These are phyloP conservation scores for Phytopythium mirpurense DNA, from an alignment of 352 stramenopile species.

Conservation along the genomic window DNA sequence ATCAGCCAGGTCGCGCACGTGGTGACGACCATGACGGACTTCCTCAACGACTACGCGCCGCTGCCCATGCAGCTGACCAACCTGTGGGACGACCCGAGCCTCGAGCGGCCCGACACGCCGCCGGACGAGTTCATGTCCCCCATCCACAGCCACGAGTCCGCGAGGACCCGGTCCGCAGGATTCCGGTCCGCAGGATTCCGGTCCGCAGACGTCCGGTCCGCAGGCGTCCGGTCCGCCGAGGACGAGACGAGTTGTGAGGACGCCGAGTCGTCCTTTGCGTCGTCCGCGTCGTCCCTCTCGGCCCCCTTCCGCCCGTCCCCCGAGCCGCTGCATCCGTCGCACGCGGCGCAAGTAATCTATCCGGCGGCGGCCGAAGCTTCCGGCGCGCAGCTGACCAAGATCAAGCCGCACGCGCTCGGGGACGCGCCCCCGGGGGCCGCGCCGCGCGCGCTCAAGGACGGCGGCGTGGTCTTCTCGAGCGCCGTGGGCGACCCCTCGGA, in stretches of 20 bases:
- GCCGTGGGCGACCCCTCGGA: constrained; percentile 53
- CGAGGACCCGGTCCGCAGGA: too few species aligned
- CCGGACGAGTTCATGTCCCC: constrained; percentile 39
- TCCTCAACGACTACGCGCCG: constrained; percentile 56
- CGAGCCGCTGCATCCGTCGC: not conserved
- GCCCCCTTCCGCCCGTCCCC: not conserved
- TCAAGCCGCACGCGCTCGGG: constrained; percentile 24
- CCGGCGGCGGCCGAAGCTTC: not conserved
- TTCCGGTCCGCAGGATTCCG: too few species aligned
- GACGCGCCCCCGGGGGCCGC: constrained; percentile 5
- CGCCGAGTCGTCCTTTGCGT: not conserved
- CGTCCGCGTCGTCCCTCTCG: not conserved
- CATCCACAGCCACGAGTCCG: constrained; percentile 33
- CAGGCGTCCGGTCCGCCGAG: not conserved
- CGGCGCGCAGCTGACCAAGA: constrained; percentile 7
- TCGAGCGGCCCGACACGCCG: constrained; percentile 25
- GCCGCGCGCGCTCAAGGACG: constrained; percentile 41
- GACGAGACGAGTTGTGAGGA: too few species aligned
- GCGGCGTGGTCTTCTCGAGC: constrained; percentile 60
- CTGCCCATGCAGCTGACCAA: constrained; percentile 30
- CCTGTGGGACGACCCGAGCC: constrained; percentile 45
- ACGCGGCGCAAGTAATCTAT: not conserved
- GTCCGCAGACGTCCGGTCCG: not conserved
- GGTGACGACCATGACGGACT: constrained; percentile 61
- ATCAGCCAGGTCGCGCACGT: constrained; percentile 72